Evolutionary conservation across 2,329 filamentous ascomycete species (phyloP).

Genomic region (Penicillium sp.): DNA sequence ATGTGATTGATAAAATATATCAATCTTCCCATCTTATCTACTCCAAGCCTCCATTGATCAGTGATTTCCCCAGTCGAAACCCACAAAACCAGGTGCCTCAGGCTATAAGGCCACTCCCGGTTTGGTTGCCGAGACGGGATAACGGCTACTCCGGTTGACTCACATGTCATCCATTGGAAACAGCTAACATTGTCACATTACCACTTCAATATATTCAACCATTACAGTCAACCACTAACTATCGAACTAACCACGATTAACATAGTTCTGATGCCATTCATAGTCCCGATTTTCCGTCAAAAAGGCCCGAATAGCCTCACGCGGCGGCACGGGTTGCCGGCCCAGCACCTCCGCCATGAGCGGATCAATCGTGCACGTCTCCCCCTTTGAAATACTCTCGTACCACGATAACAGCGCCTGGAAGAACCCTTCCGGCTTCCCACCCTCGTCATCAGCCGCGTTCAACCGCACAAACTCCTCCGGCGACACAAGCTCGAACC

Average conservation of each 20-base stretch:
- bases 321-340: constrained; percentile 43
- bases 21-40: background rate
- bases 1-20: background rate
- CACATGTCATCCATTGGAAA: background rate
- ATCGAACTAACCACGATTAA: constrained; percentile 15
- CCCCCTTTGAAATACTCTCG: constrained; percentile 46
- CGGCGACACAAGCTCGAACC: constrained; percentile 33
- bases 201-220: background rate
- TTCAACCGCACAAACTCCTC: constrained; percentile 36
- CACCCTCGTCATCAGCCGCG: constrained; percentile 35
- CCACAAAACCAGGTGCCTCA: constrained; percentile 7
- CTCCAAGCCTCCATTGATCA: background rate
- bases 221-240: background rate
- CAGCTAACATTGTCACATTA: background rate
- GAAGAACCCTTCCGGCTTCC: constrained; percentile 42
- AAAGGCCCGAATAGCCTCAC: constrained; percentile 33
- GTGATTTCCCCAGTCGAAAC: background rate
- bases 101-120: constrained; percentile 16
- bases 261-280: constrained; percentile 49
- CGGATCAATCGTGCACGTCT: constrained; percentile 43
- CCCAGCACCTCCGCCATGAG: constrained; percentile 47
- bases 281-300: constrained; percentile 35
- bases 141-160: constrained; percentile 1
- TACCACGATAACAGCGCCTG: constrained; percentile 45
- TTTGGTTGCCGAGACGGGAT: constrained; percentile 17